phyloP scores from a whole-genome alignment of 495 filamentous ascomycete genomes.

The Barbatosphaeria neglecta region DNA sequence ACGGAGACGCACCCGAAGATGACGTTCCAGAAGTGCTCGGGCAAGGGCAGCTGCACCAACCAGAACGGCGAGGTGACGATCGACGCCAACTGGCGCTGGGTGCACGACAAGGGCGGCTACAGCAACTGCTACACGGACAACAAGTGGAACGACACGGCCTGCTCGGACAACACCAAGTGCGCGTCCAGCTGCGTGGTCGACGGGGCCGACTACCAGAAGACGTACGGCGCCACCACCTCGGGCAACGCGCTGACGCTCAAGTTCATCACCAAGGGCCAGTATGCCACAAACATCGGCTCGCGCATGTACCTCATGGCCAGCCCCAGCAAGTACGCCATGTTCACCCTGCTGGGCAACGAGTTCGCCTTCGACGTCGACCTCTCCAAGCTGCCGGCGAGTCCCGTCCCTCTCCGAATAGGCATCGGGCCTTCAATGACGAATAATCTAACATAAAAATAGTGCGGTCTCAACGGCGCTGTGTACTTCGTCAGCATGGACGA shows the following conservation, averaged over 20 bases:
- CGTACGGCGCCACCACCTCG: slow-evolving; percentile 36
- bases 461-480: slow-evolving; percentile 46
- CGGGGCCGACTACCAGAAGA: slow-evolving; percentile 34
- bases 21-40: slow-evolving; percentile 45
- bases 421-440: too few relatives aligned
- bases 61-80: slow-evolving; percentile 35
- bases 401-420: background rate
- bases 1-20: slow-evolving; percentile 49
- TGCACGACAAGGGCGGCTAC: slow-evolving; percentile 21
- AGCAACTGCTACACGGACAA: slow-evolving; percentile 44
- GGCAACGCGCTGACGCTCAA: slow-evolving; percentile 37
- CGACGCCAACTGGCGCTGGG: slow-evolving; percentile 44
- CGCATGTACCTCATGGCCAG: slow-evolving; percentile 47
- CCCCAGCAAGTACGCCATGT: slow-evolving; percentile 44
- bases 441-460: slow-evolving; percentile 17
- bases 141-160: slow-evolving; percentile 29
- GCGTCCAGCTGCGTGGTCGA: slow-evolving; percentile 36
- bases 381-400: slow-evolving; percentile 20
- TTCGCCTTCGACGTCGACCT: slow-evolving; percentile 52
- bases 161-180: slow-evolving; percentile 30
- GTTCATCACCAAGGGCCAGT: slow-evolving; percentile 48
- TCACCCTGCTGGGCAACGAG: slow-evolving; percentile 45
- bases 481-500: slow-evolving; percentile 49
- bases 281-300: slow-evolving; percentile 41
- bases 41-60: slow-evolving; percentile 35